Evolutionary conservation across 2,329 filamentous ascomycete genomes (phyloP), one percentile per base, ranked within the genome.

Genomic region (Teratosphaeria zuluensis): DNA sequence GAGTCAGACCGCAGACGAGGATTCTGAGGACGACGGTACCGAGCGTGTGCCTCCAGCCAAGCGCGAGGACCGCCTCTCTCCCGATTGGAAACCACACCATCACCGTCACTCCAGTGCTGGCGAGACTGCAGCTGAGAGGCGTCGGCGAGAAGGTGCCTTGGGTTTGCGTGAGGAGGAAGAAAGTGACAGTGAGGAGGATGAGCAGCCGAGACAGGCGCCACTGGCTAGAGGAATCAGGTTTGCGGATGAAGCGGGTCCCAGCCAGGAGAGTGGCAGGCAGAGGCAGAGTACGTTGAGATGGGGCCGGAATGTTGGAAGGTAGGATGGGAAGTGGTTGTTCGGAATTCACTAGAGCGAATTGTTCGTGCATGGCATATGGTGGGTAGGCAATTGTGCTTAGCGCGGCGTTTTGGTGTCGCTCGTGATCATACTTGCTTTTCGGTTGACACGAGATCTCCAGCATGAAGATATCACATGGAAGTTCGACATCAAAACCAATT

Each of bases 91-190:
- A 19, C 63, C 58, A 21, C 59, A 59, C 12, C 58, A 61, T 8
- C 58, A 65, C 35, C 61, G 64, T 3, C 59, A 63, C 28, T 56
- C 62, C 19, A 69, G 69, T 59, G 61, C 56, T 77, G 35, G 78
- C 35, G 89, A 92, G 73, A 91, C 88, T 0, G 85, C 87, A 0
- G 89, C 88, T 0, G 89, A 92, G 72, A 79, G 86, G 58, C 81
- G 87, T 48, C 79, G 89, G 56, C 82, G 89, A 65, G 84, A 90
- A 66, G 88, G 88, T 1, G 89, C 89, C 1, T 75, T 92, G 1
- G 88, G 88, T 9, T 77, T 88, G 74, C 14, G 75, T 16, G 69
- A 72, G 11, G 61, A 67, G 7, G 72, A 70, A 0, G 76, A 76
- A 19, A 79, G 77, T 53, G 78, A 79, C 58, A 82, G 78, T 58